Percentiles rank a stretch among this genome's conserved stretches.
phyloP scores from a whole-genome alignment of 495 filamentous ascomycete genomes.

The Choiromyces venosus region DNA sequence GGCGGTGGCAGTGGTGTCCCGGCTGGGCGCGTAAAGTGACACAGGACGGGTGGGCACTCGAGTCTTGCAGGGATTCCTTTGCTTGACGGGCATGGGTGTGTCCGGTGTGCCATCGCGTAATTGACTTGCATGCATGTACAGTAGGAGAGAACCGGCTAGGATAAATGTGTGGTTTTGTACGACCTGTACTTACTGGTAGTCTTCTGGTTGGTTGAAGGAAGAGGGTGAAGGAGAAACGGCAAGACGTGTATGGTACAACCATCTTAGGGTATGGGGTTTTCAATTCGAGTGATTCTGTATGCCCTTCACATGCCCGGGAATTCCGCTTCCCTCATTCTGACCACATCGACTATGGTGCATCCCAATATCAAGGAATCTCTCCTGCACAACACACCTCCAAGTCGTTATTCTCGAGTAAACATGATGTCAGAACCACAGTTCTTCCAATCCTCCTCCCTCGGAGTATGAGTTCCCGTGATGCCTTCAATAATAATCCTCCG shows the following conservation, averaged over 20 bases:
- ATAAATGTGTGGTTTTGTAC: too few relatives aligned
- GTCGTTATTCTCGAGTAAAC: neutral
- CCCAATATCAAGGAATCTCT: neutral
- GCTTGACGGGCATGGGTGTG: neutral
- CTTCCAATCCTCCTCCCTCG: too few relatives aligned
- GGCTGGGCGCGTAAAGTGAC: slow-evolving; percentile 3
- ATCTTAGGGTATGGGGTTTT: neutral
- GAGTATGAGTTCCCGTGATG: neutral
- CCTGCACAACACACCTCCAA: neutral
- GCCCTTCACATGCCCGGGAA: neutral
- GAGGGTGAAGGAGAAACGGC: neutral
- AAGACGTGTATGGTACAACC: neutral
- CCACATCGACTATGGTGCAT: neutral
- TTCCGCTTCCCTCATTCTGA: neutral
- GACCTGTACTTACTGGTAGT: too few relatives aligned
- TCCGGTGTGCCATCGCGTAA: neutral
- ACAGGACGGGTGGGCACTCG: neutral
- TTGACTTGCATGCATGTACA: neutral
- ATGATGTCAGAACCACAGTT: neutral
- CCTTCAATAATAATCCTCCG: neutral
- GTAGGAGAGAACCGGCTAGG: neutral
- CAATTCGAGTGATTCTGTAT: neutral
- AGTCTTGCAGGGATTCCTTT: neutral
- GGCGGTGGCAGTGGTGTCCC: neutral
- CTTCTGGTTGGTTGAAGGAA: neutral